These are phyloP conservation scores for Pleurotus platypus DNA, from an alignment of 768 basidiomycete species.

Conservation along the genomic window DNA sequence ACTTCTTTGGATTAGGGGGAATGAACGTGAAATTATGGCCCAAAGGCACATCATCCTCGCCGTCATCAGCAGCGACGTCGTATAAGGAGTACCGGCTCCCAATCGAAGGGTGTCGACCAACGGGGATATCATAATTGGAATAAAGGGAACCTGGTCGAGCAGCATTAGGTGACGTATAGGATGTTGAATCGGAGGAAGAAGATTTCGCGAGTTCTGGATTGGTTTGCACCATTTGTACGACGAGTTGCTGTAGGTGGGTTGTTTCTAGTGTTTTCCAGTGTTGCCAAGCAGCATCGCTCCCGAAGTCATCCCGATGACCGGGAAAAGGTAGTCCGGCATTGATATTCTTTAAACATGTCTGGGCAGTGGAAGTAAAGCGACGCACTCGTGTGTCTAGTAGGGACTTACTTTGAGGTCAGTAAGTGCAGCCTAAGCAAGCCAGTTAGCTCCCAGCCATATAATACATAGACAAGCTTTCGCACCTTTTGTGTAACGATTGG, in stretches of 20 bases:
- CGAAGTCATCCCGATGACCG: constrained; percentile 84
- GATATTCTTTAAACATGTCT: constrained; percentile 92
- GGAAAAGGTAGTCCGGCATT: constrained; percentile 82
- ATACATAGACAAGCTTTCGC: constrained; percentile 9
- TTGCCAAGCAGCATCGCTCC: constrained; percentile 76
- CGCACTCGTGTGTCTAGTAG: neutral
- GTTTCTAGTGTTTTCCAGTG: constrained; percentile 84
- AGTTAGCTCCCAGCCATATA: neutral
- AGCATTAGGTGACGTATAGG: constrained; percentile 34
- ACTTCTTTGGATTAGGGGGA: constrained; percentile 82
- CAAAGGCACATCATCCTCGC: constrained; percentile 66
- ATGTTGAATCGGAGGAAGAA: constrained; percentile 51
- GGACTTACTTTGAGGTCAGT: constrained; percentile 74
- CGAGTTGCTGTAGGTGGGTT: constrained; percentile 80
- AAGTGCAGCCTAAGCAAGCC: constrained; percentile 63
- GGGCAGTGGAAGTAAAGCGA: constrained; percentile 12
- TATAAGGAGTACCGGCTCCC: constrained; percentile 67
- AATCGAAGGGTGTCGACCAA: constrained; percentile 54
- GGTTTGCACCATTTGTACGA: constrained; percentile 80
- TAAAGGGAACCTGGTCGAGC: constrained; percentile 59
- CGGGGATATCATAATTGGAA: constrained; percentile 33
- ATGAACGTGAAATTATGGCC: constrained; percentile 87
- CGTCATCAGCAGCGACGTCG: constrained; percentile 29
- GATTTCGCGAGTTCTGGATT: constrained; percentile 88
- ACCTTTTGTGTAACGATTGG: constrained; percentile 77